Base-by-base conservation (phyloP, 257 asterid genomes). In the Apocynum venetum region DNA sequence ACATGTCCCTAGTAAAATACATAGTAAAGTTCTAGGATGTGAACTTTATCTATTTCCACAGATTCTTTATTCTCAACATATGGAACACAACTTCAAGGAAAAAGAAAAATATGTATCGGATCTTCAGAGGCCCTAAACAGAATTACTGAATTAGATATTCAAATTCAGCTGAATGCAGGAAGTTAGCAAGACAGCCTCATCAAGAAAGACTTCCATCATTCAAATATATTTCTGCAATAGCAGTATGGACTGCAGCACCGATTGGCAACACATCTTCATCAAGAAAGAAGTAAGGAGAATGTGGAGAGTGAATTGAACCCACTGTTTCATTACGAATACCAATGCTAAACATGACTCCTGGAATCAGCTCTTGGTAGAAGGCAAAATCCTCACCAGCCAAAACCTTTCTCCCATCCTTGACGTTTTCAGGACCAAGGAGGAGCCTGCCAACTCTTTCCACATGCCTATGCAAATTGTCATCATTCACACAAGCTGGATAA, bases 321-420 rank as follows among this genome's bases (percentile, higher is more conserved):
- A 83, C 65, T 61, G 65, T 83, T 86, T 90, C 95, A 65, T 91
- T 91, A 69, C 91, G 79, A 73, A 91, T 89, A 59, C 97, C 95
- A 0, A 91, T 88, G 60, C 65, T 70, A 75, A 85, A 89, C 80
- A 91, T 88, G 41, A 71, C 91, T 56, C 98, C 95, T 0, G 98
- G 97, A 69, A 93, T 93, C 75, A 87, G 74, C 76, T 91, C 79
- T 77, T 91, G 95, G 79, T 91, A 91, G 85, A 90, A 93, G 38
- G 95, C 93, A 19, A 93, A 93, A 81, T 93, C 96, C 80, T 93
- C 97, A 19, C 98, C 95, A 0, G 97, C 97, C 95, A 91, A 83
- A 8, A 87, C 89, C 85, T 87, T 91, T 36, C 63, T 79, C 7
- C 80, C 87, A 71, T 76, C 77, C 76, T 75, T 82, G 17, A 91